A percentile compares a stretch with the other conserved stretches of the same genome.
Conservation (phyloP, 2,329 filamentous ascomycete genomes). For the Botryotinia globosa region DNA sequence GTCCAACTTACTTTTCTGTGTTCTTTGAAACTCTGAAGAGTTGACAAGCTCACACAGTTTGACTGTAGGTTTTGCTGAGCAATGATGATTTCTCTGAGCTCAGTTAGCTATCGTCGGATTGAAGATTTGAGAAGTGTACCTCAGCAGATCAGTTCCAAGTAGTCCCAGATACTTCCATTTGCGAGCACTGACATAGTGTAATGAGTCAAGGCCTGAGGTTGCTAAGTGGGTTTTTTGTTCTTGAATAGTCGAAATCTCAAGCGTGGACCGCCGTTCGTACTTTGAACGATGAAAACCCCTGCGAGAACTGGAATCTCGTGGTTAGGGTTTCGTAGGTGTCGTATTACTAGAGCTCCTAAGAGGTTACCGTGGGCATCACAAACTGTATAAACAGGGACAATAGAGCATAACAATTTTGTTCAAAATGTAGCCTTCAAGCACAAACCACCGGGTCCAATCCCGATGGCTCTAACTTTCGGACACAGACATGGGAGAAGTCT, state of each 20-base stretch:
- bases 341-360: neutral
- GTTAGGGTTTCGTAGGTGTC: neutral
- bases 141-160: neutral
- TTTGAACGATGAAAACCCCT: neutral
- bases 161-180: neutral
- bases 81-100: conserved; percentile 13
- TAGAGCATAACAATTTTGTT: neutral
- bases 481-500: neutral
- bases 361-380: neutral
- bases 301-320: neutral
- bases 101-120: neutral
- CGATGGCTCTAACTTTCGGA: neutral
- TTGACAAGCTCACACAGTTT: neutral
- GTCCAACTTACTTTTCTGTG: neutral
- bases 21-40: neutral
- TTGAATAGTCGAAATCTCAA: neutral
- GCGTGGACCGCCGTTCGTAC: neutral
- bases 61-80: neutral
- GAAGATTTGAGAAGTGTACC: neutral
- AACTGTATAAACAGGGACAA: neutral
- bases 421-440: neutral
- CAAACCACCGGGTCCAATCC: conserved; percentile 1
- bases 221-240: neutral
- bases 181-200: neutral
- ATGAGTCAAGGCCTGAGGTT: neutral